These are phyloP conservation scores for Teunomyces kruisii DNA, from an alignment of 805 yeast genomes.

Conservation along the genomic window DNA sequence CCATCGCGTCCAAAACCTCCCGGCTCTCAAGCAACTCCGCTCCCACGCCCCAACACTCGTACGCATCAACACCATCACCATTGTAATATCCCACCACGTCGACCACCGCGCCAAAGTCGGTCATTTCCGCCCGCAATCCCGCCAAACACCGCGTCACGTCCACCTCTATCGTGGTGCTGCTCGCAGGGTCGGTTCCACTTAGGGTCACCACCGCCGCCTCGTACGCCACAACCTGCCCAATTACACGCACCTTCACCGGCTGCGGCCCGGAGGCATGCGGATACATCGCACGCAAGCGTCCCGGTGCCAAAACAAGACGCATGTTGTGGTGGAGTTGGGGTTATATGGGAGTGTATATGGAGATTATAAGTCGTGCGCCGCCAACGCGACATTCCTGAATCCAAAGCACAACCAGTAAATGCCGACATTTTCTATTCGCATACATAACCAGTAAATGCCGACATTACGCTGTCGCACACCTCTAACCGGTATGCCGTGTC, in stretches of 20 bases:
- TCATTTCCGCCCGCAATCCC: slow-evolving; percentile 9
- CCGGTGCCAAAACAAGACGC: slow-evolving; percentile 7
- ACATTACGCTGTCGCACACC: no score
- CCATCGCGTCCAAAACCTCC: slow-evolving; percentile 16
- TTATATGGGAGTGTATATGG: no score
- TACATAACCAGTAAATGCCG: no score
- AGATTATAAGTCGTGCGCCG: no score
- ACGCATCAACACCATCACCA: slow-evolving; percentile 22
- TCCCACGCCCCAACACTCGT: slow-evolving; percentile 17
- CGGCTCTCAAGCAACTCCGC: background rate
- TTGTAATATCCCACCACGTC: slow-evolving; percentile 31
- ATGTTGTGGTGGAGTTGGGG: background rate
- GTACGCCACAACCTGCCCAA: slow-evolving; percentile 8
- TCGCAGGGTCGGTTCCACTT: background rate
- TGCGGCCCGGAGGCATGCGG: slow-evolving; percentile 3
- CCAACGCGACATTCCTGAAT: no score
- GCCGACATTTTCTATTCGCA: no score
- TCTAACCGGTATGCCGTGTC: no score
- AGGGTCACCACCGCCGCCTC: slow-evolving; percentile 2
- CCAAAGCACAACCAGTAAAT: no score
- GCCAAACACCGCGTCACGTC: slow-evolving; percentile 11
- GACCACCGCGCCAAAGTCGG: slow-evolving; percentile 25
- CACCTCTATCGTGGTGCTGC: slow-evolving; percentile 9
- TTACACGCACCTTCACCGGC: slow-evolving; percentile 6
- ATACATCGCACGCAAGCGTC: background rate